These are phyloP conservation scores for Fraxinus excelsior DNA, from an alignment of 257 asterid species.

Conservation along the genomic window DNA sequence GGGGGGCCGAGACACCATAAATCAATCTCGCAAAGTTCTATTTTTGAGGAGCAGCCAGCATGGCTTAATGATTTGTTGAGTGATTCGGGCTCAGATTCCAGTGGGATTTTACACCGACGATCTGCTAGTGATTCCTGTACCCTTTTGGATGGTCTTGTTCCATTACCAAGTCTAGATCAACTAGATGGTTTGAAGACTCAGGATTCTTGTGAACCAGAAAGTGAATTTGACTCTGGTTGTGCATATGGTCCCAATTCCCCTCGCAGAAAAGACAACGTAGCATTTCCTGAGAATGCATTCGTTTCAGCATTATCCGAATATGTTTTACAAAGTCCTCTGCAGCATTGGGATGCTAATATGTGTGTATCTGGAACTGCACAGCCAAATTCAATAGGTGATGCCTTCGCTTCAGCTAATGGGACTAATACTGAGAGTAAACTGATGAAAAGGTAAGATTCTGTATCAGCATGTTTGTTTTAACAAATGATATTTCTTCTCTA, in stretches of 20 bases:
- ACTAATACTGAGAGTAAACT: constrained; percentile 37
- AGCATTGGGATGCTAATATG: constrained; percentile 40
- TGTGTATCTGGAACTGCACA: constrained; percentile 42
- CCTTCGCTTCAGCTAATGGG: constrained; percentile 41
- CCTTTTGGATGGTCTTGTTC: constrained; percentile 39
- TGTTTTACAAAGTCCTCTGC: constrained; percentile 50
- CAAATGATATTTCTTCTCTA: constrained; percentile 10
- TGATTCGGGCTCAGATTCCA: constrained; percentile 51
- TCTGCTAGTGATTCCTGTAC: constrained; percentile 64
- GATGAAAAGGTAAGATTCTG: constrained; percentile 55
- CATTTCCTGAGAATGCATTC: constrained; percentile 53
- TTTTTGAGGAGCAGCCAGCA: constrained; percentile 59
- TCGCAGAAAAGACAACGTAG: constrained; percentile 53
- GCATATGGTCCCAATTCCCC: constrained; percentile 89
- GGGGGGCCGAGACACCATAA: constrained; percentile 37
- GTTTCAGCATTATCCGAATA: constrained; percentile 66
- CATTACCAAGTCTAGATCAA: constrained; percentile 38
- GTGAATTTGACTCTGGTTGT: constrained; percentile 51
- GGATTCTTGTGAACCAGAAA: constrained; percentile 45
- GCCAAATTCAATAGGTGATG: constrained; percentile 31
- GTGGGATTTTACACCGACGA: constrained; percentile 43
- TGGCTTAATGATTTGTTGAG: constrained; percentile 75
- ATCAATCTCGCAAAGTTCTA: constrained; percentile 46
- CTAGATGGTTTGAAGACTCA: constrained; percentile 35
- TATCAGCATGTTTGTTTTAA: constrained; percentile 22